Percentiles rank a stretch among this genome's conserved stretches.
These are phyloP conservation scores for Lactarius pseudohatsudake DNA, from an alignment of 768 basidiomycete species.

Conservation along the genomic window DNA sequence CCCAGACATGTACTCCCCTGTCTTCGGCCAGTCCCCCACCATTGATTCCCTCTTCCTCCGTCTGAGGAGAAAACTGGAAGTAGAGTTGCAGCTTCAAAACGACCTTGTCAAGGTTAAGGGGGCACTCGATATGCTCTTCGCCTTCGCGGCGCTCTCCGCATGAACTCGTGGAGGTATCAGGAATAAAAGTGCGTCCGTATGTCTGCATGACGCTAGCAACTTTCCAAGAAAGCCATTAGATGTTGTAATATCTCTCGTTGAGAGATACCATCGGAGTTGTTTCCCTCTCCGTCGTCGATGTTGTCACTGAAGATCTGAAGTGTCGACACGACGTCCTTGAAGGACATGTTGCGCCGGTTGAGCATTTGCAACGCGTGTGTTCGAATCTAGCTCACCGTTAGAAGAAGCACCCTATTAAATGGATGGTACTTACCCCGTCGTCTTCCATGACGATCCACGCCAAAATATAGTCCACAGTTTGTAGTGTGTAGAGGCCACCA, in stretches of 20 bases:
- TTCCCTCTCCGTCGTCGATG: conserved; percentile 53
- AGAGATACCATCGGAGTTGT: conserved; percentile 42
- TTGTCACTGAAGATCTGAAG: conserved; percentile 73
- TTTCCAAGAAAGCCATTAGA: conserved; percentile 62
- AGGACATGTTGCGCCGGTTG: conserved; percentile 63
- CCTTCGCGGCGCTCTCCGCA: conserved; percentile 47
- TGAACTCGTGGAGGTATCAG: conserved; percentile 18
- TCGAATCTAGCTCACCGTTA: conserved; percentile 56
- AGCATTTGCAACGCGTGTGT: conserved; percentile 76
- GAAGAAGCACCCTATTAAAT: background rate
- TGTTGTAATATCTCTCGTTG: conserved; percentile 69
- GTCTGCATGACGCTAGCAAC: conserved; percentile 33
- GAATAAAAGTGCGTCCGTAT: conserved; percentile 28
- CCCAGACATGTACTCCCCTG: conserved; percentile 85
- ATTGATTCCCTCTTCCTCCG: conserved; percentile 85
- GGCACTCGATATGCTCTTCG: conserved; percentile 87
- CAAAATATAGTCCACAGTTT: conserved; percentile 90
- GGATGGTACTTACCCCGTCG: conserved; percentile 71
- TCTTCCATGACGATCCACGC: conserved; percentile 98
- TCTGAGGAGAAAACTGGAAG: conserved; percentile 77
- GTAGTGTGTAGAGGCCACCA: conserved; percentile 83
- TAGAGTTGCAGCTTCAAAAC: conserved; percentile 85
- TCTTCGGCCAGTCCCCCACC: conserved; percentile 91
- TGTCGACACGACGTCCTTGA: conserved; percentile 69
- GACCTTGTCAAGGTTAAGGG: conserved; percentile 82